Evolutionary conservation across 495 filamentous ascomycete species (phyloP), one percentile per base, ranked within the genome.

Genomic region (Penicillium nucicola): DNA sequence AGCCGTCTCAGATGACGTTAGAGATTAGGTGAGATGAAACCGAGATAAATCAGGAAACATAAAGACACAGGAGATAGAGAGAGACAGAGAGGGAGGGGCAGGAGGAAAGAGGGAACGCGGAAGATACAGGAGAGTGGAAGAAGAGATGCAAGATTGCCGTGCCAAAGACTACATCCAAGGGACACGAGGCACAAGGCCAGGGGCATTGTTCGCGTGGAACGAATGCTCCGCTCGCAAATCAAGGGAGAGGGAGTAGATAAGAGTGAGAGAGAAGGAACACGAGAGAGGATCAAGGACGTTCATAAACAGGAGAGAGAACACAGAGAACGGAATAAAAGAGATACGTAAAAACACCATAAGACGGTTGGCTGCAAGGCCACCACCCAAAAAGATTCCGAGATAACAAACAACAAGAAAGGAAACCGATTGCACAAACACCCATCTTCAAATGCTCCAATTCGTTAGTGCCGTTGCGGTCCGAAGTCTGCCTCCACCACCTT

Each of bases 401-500:
- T 68, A 62, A 67, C 38, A 56, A 41, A 38, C 40, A 52, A 15
- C 42, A 50, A 60, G 52, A 34, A 47, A 37, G 62, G 58, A 64
- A 64, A 56, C 67, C 60, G 51, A 68, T 62, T 66, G 57, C 63
- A 67, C 59, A 72, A 72, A 71, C 68, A 71, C 69, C 68, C 62
- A 57, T 69, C 65, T 67, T 61, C 57, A 72, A 63, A 70, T 68
- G 65, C 69, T 64, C 68, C 71, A 52, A 53, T 58, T 45, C 57
- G 42, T 79, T 66, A 81, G 61, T 72, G 76, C 58, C 74, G 71
- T 68, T 80, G 77, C 53, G 76, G 77, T 48, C 82, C 80, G 70
- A 84, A 84, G 63, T 83, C 79, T 48, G 79, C 76, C 49, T 85
- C 84, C 55, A 82, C 74, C 59, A 76, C 74, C 73, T 92, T 91